phyloP scores from a whole-genome alignment of 1,284 basidiomycete species.

The Cutaneotrichosporon cutaneum region DNA sequence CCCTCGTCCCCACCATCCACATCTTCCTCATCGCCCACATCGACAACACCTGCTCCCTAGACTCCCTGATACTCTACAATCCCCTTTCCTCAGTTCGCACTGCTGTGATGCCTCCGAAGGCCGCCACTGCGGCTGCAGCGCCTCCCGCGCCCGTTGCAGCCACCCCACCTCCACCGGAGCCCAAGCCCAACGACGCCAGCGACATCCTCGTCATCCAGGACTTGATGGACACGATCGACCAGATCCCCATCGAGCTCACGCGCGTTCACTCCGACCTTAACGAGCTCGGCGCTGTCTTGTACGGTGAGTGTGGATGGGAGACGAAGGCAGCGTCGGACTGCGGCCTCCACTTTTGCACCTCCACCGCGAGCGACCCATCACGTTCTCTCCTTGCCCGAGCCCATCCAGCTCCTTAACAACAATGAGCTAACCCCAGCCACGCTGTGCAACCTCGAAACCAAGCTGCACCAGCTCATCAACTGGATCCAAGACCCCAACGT shows the following conservation, averaged over 20 bases:
- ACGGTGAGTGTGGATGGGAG: slow-evolving; percentile 54
- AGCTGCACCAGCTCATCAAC: slow-evolving; percentile 69
- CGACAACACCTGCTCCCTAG: neutral
- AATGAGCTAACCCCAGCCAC: slow-evolving; percentile 57
- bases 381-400: neutral
- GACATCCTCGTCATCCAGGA: slow-evolving; percentile 62
- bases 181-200: slow-evolving; percentile 42
- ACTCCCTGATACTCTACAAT: neutral
- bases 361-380: neutral
- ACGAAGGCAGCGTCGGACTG: neutral
- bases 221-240: slow-evolving; percentile 88
- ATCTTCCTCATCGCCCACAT: neutral
- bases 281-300: slow-evolving; percentile 96
- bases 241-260: slow-evolving; percentile 90
- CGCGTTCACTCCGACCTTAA: slow-evolving; percentile 92
- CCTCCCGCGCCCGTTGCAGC: slow-evolving; percentile 35
- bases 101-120: slow-evolving; percentile 41
- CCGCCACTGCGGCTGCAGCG: slow-evolving; percentile 17
- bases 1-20: neutral
- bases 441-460: slow-evolving; percentile 71
- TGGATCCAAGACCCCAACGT: slow-evolving; percentile 69
- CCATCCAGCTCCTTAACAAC: neutral
- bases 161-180: slow-evolving; percentile 63
- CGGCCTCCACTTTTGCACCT: slow-evolving; percentile 1
- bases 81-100: neutral